Conservation (phyloP, 257 asterid species). For the Eucommia ulmoides region DNA sequence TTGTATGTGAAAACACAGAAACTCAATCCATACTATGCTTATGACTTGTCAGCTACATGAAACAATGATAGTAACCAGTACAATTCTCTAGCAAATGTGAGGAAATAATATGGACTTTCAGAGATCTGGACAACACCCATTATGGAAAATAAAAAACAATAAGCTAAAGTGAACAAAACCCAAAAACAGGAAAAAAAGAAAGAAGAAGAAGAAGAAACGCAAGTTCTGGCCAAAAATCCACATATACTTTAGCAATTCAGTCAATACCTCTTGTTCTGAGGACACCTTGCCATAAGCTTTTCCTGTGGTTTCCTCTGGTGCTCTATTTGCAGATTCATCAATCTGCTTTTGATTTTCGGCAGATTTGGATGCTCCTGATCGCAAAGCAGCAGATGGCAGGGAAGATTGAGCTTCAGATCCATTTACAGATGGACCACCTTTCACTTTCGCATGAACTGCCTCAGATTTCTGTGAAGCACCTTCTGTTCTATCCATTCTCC, state of each 20-base stretch:
- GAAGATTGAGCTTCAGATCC: conserved; percentile 37
- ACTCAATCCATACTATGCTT: too few relatives aligned
- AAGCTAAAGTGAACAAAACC: too few relatives aligned
- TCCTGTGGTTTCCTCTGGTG: conserved; percentile 42
- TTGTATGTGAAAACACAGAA: too few relatives aligned
- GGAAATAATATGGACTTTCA: too few relatives aligned
- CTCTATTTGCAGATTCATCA: conserved; percentile 47
- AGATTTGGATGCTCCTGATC: conserved; percentile 28
- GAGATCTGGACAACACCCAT: too few relatives aligned
- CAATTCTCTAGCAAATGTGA: too few relatives aligned
- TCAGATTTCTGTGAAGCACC: conserved; percentile 33
- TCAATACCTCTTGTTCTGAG: conserved; percentile 70
- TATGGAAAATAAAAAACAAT: too few relatives aligned
- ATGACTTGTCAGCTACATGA: too few relatives aligned
- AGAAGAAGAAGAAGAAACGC: too few relatives aligned
- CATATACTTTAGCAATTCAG: neutral
- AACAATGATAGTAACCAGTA: too few relatives aligned
- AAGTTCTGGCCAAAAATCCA: too few relatives aligned
- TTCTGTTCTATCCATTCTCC: conserved; percentile 35
- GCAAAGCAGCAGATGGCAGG: conserved; percentile 31
- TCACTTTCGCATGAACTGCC: conserved; percentile 28
- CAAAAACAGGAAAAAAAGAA: too few relatives aligned
- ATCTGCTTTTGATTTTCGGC: conserved; percentile 50
- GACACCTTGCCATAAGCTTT: conserved; percentile 40
- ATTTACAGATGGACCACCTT: conserved; percentile 27